Evolutionary conservation across 2,329 filamentous ascomycete species (phyloP), one percentile per base, ranked within the genome.

Genomic region (Colletotrichum kahawae): DNA sequence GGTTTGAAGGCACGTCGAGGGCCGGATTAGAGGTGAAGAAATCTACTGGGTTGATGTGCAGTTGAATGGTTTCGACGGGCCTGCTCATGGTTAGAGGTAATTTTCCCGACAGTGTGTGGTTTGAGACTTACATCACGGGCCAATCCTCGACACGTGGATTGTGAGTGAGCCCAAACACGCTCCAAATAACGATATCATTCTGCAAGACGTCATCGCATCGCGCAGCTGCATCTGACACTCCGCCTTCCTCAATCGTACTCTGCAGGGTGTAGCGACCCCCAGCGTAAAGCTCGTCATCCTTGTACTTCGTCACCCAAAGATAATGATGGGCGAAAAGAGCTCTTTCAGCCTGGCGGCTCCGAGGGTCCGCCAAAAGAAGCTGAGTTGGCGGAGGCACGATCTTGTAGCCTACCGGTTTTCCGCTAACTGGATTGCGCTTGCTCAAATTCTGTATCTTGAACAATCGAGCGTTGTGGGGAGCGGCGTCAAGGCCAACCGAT

Each of bases 141-240:
- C 90, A 91, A 78, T 91, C 89, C 80, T 92, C 90, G 13, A 88
- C 85, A 36, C 88, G 81, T 0, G 88, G 87, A 70, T 90, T 85
- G 75, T 92, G 90, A 33, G 90, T 91, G 74, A 92, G 86, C 31
- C 81, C 81, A 56, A 91, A 90, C 78, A 91, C 90, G 21, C 91
- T 82, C 76, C 87, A 92, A 65, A 90, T 83, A 5, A 92, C 90
- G 18, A 92, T 84, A 79, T 92, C 90, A 5, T 87, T 85, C 75
- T 92, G 89, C 71, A 88, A 85, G 62, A 91, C 88, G 66, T 84
- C 84, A 67, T 90, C 89, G 71, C 88, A 57, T 7, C 67, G 29
- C n/a, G 38, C 67, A 18, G 59, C 67, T 31, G 57, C 38, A 31
- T 63, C 60, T 13, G 38, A 31, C 29, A 70, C 43, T 10, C 62